Percentiles rank a stretch among this genome's conserved stretches.
Conservation (phyloP, 75 land plant species). For the Larix kaempferi region DNA sequence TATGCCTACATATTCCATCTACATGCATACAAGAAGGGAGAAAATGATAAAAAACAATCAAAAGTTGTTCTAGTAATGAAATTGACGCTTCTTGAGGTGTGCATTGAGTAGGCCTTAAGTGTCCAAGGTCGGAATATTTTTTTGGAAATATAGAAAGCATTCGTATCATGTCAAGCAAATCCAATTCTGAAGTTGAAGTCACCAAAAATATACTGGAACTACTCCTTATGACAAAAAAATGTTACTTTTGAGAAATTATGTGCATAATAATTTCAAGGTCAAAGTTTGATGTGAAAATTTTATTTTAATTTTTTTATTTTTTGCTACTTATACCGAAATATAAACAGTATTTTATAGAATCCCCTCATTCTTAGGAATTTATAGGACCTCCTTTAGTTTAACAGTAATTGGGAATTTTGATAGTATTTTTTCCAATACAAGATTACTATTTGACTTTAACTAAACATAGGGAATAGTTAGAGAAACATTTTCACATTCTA, state of each 20-base stretch:
- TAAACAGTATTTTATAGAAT: slow-evolving; percentile 33
- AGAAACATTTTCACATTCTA: slow-evolving; percentile 46
- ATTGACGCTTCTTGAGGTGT: slow-evolving; percentile 35
- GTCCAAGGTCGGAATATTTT: slow-evolving; percentile 23
- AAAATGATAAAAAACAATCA: slow-evolving; percentile 17
- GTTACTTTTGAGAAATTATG: slow-evolving; percentile 27
- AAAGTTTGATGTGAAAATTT: slow-evolving; percentile 38
- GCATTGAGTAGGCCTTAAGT: slow-evolving; percentile 27
- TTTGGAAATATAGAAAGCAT: slow-evolving; percentile 33
- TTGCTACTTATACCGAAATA: slow-evolving; percentile 45
- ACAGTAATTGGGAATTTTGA: slow-evolving; percentile 41
- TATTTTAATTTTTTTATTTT: slow-evolving; percentile 33
- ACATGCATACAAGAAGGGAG: slow-evolving; percentile 43
- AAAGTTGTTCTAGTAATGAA: slow-evolving; percentile 35
- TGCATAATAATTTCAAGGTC: slow-evolving; percentile 44
- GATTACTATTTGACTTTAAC: slow-evolving; percentile 37
- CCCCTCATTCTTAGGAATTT: slow-evolving; percentile 43
- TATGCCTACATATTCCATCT: slow-evolving; percentile 38
- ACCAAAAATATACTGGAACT: slow-evolving; percentile 39
- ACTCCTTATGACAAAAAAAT: slow-evolving; percentile 43
- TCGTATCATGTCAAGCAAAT: slow-evolving; percentile 37
- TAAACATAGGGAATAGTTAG: slow-evolving; percentile 32
- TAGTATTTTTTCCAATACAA: slow-evolving; percentile 21
- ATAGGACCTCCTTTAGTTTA: slow-evolving; percentile 44
- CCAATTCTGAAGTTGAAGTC: slow-evolving; percentile 47